Base-by-base conservation (phyloP, 768 basidiomycete species). In the Tulasnella sp. region DNA sequence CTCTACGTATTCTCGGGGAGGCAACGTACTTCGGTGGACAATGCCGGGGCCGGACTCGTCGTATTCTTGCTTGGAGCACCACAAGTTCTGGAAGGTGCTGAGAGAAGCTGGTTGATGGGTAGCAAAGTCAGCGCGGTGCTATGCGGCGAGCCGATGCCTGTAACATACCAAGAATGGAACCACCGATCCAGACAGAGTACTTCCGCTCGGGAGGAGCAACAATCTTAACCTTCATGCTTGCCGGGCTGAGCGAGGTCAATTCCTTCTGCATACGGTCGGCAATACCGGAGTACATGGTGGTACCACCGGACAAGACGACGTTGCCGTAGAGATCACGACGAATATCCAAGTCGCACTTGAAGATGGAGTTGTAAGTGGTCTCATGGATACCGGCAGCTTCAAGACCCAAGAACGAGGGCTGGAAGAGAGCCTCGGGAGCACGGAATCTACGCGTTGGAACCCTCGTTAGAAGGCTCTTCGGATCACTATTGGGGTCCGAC, bases 241-340 rank as follows among this genome's bases (percentile, higher is more conserved):
- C 89, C 38, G 96, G 95, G 78, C 93, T 90, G 82, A 96, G 88
- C 31, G 92, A 88, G 31, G 93, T 93, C 85, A 97, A 88, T 87
- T 97, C 95, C 89, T 95, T 96, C 86, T 95, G 93, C 94, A 97
- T 94, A 83, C 96, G 93, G 86, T 97, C 96, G 82, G 95, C 91
- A 83, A 97, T 96, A 88, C 95, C 96, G 82, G 94, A 92, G 93
- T 96, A 96, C 95, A 97, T 96, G 84, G 94, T 96, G 81, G 94
- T 94, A 84, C 95, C 95, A 84, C 95, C 95, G 80, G 89, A 89
- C 83, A 91, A 89, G 79, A 95, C 94, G 81, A 95, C 91, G 87
- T 95, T 95, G 81, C 93, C 93, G 86, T 88, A 88, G 79, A 81
- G 79, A 56, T 81, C 81, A 84, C 88, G 88, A 81, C 88, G 85